phyloP scores from a whole-genome alignment of 2,329 filamentous ascomycete genomes.

The Leptographium procerum region DNA sequence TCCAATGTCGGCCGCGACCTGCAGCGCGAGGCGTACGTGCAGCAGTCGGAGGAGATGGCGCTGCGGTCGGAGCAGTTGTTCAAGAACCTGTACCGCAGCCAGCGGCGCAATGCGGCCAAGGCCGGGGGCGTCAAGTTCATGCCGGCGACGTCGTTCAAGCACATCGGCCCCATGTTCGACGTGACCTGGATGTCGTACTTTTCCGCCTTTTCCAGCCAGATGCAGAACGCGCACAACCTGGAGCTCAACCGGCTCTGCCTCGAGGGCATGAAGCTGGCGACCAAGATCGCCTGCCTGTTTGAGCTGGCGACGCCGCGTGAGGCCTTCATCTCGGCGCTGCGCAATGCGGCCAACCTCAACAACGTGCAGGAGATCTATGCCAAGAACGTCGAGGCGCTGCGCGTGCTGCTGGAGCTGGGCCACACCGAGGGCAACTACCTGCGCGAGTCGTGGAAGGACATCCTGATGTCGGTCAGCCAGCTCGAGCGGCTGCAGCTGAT shows the following conservation, averaged over 20 bases:
- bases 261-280: slow-evolving; percentile 89
- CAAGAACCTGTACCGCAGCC: slow-evolving; percentile 82
- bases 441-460: slow-evolving; percentile 86
- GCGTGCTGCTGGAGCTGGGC: slow-evolving; percentile 81
- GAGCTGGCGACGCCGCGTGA: slow-evolving; percentile 87
- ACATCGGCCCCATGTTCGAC: slow-evolving; percentile 97
- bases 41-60: slow-evolving; percentile 88
- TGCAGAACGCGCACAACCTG: slow-evolving; percentile 85
- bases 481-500: slow-evolving; percentile 91
- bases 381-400: slow-evolving; percentile 92
- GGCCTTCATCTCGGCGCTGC: slow-evolving; percentile 85
- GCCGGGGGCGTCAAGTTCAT: slow-evolving; percentile 68
- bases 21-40: slow-evolving; percentile 83
- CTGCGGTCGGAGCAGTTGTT: slow-evolving; percentile 70
- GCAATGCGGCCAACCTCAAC: slow-evolving; percentile 90
- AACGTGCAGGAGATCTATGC: slow-evolving; percentile 91
- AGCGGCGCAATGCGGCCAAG: slow-evolving; percentile 67
- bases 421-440: slow-evolving; percentile 86
- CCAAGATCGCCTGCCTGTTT: slow-evolving; percentile 86
- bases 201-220: slow-evolving; percentile 83
- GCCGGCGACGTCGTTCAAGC: slow-evolving; percentile 83
- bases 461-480: slow-evolving; percentile 90
- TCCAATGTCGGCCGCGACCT: slow-evolving; percentile 86
- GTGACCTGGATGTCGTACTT: slow-evolving; percentile 99
- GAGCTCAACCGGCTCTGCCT: slow-evolving; percentile 88